Evolutionary conservation across 371 early-diverging fungal genomes (phyloP), one percentile per base, ranked within the genome.

Genomic region (Lichtheimia ramosa): DNA sequence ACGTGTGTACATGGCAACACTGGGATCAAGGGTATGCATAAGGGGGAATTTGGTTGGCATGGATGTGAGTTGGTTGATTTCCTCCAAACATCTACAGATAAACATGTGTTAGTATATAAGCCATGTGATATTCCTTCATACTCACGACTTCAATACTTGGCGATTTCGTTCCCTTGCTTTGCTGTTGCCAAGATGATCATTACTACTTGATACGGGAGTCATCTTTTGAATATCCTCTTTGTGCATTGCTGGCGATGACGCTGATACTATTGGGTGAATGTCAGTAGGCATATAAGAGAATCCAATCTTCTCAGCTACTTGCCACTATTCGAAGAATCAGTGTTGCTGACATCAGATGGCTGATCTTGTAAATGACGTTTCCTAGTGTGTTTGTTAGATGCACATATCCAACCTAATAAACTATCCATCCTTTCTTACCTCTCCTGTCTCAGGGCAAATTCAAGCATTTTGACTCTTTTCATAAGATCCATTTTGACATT

Each of bases 401-500:
- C 16, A 46, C 18, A 46, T 5, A 14, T n/a, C 1, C 21, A 46
- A 16, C 46, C 0, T n/a, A 34, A 8, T 1, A 34, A 34, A 8
- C 10, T 10, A 34, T 34, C 34, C 5, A 34, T 21, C 39, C 13
- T 39, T n/a, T n/a, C 18, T 28, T 73, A 87, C 89, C 90, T 84
- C 65, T 91, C 89, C 68, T 88, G 86, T 51, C 81, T 62, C 62
- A 96, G 63, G 12, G 93, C 90, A 78, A 82, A 92, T 73, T 96
- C 95, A 12, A 96, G 81, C 95, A 96, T 92, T 70, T 92, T 92
- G 41, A 93, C 85, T 43, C 95, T 73, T 66, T 87, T 83, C 74
- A 90, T 65, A 56, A 96, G 69, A 73, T 92, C 92, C n/a, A 81
- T 58, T 66, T 88, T 91, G 43, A 88, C 59, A 57, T 85, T 90